Evolutionary conservation across 805 yeast species (phyloP).

Genomic region (Helenozyma rhizophorensis): DNA sequence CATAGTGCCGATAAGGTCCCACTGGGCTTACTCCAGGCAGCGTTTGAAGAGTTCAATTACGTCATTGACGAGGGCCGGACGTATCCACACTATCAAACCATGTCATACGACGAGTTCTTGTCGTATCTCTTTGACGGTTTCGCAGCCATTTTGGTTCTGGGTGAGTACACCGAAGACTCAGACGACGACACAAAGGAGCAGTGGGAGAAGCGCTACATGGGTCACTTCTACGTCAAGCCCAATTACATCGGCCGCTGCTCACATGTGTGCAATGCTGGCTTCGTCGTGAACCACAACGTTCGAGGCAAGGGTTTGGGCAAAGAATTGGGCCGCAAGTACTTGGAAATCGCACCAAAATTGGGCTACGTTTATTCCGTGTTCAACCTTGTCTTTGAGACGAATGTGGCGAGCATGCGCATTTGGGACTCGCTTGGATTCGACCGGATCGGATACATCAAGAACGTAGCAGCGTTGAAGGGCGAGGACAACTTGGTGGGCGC

Average conservation of each 20-base stretch:
- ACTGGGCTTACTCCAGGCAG: slow-evolving; percentile 36
- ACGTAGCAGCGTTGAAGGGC: slow-evolving; percentile 73
- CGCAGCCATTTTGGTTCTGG: slow-evolving; percentile 55
- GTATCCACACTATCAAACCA: slow-evolving; percentile 53
- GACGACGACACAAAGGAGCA: slow-evolving; percentile 35
- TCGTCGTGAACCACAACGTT: slow-evolving; percentile 54
- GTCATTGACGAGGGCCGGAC: slow-evolving; percentile 73
- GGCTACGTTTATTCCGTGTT: slow-evolving; percentile 84
- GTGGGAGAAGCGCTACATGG: slow-evolving; percentile 53
- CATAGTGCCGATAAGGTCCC: slow-evolving; percentile 50
- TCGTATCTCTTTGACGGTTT: slow-evolving; percentile 66
- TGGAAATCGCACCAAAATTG: slow-evolving; percentile 68
- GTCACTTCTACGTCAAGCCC: slow-evolving; percentile 80
- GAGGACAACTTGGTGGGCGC: slow-evolving; percentile 66
- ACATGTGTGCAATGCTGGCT: slow-evolving; percentile 86
- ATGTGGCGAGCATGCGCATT: slow-evolving; percentile 65
- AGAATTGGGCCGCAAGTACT: slow-evolving; percentile 62
- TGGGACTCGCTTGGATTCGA: slow-evolving; percentile 87
- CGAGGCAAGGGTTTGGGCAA: slow-evolving; percentile 72
- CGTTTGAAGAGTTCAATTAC: slow-evolving; percentile 52
- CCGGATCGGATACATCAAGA: slow-evolving; percentile 66
- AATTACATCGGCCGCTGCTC: slow-evolving; percentile 82
- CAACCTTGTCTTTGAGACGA: slow-evolving; percentile 81
- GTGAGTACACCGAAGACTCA: slow-evolving; percentile 17
- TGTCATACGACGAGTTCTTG: slow-evolving; percentile 47